Evolutionary conservation across 2,329 filamentous ascomycete species (phyloP).

Genomic region (Fusarium transvaalense): DNA sequence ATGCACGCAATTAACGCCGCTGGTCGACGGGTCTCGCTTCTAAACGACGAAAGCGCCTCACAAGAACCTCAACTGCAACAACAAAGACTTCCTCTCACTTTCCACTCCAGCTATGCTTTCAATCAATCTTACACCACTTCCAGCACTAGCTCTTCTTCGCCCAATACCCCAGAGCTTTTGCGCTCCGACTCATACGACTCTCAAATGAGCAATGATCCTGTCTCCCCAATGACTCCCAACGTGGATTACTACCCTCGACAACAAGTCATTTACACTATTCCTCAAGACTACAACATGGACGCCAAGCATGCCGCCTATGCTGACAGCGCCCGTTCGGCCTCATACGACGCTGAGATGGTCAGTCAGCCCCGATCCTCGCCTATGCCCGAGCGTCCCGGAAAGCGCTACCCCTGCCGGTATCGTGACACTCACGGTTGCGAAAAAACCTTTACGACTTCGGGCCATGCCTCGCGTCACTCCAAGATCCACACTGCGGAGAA

Average conservation of each 20-base stretch:
- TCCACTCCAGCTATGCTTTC: conserved; percentile 53
- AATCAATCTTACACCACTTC: conserved; percentile 53
- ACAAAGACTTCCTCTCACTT: conserved; percentile 49
- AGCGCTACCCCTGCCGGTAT: conserved; percentile 81
- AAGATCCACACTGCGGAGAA: conserved; percentile 89
- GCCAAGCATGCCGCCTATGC: conserved; percentile 59
- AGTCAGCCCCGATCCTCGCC: conserved; percentile 56
- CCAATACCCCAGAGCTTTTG: conserved; percentile 68
- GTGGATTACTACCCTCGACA: conserved; percentile 58
- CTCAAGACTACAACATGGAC: conserved; percentile 52
- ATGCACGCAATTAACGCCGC: conserved; percentile 70
- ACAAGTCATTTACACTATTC: conserved; percentile 57
- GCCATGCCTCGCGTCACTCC: conserved; percentile 85
- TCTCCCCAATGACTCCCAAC: conserved; percentile 68
- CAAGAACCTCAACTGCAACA: conserved; percentile 16
- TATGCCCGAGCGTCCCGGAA: conserved; percentile 63
- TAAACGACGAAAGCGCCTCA: conserved; percentile 61
- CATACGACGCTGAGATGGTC: conserved; percentile 63
- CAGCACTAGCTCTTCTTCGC: conserved; percentile 60
- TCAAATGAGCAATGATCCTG: conserved; percentile 65
- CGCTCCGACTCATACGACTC: conserved; percentile 74
- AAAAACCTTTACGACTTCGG: conserved; percentile 86
- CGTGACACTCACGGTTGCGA: conserved; percentile 78
- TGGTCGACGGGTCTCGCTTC: conserved; percentile 69
- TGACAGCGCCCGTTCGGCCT: conserved; percentile 60